Percentiles rank a stretch among this genome's conserved stretches.
These are phyloP conservation scores for Pythium scleroteichum DNA, from an alignment of 352 stramenopile species.

Conservation along the genomic window DNA sequence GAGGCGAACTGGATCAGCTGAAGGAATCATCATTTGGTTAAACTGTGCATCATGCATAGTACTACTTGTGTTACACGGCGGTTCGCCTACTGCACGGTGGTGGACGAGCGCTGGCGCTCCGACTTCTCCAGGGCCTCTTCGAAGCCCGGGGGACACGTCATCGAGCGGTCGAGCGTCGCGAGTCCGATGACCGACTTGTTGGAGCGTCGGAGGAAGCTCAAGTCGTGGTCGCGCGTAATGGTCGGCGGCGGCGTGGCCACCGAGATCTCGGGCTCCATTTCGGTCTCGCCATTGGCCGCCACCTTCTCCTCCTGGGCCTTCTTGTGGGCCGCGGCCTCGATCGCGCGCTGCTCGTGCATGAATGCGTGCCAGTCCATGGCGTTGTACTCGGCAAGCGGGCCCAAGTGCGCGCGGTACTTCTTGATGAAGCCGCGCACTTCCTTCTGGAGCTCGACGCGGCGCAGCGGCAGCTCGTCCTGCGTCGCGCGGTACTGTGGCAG, in stretches of 20 bases:
- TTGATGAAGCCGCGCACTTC: slow-evolving; percentile 78
- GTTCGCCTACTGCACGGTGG: not conserved
- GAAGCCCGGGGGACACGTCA: slow-evolving; percentile 75
- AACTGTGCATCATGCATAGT: no score
- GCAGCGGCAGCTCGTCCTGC: slow-evolving; percentile 73
- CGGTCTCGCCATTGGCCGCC: not conserved
- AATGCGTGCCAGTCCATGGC: slow-evolving; percentile 85
- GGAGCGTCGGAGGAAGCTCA: slow-evolving; percentile 77
- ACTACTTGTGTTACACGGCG: not conserved
- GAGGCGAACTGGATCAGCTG: no score
- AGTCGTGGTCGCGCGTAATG: slow-evolving; percentile 78
- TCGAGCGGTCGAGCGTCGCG: slow-evolving; percentile 65
- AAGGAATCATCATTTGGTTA: no score
- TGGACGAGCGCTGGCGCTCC: slow-evolving; percentile 18
- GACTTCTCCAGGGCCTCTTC: slow-evolving; percentile 47
- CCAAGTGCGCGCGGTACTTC: slow-evolving; percentile 63
- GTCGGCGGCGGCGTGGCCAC: slow-evolving; percentile 43
- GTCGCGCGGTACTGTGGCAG: slow-evolving; percentile 76
- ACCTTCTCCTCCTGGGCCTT: slow-evolving; percentile 20
- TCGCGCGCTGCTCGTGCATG: slow-evolving; percentile 69
- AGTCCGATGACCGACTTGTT: slow-evolving; percentile 73
- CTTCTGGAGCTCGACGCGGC: slow-evolving; percentile 68
- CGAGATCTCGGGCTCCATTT: slow-evolving; percentile 1
- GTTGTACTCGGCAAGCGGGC: slow-evolving; percentile 64
- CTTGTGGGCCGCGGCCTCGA: slow-evolving; percentile 36